A percentile compares a stretch with the other conserved stretches of the same genome.
Conservation (phyloP, 805 yeast genomes). For the Yarrowia osloensis region DNA sequence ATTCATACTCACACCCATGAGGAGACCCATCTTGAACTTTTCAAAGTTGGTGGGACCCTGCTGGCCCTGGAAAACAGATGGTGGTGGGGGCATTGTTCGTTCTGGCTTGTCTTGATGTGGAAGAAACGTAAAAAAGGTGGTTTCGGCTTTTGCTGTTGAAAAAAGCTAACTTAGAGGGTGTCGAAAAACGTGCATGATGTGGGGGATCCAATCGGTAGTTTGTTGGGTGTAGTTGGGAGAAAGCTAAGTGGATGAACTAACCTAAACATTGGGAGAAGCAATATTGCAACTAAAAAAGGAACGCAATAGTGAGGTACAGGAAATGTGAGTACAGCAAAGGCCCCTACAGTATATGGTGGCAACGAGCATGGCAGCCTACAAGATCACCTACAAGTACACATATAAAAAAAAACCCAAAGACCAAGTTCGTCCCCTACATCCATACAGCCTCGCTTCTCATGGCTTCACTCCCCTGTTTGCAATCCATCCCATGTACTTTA, state of each 20-base stretch:
- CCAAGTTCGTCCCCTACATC: too few relatives aligned
- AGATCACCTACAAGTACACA: too few relatives aligned
- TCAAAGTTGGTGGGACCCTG: slow-evolving; percentile 79
- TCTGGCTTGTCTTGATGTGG: background rate
- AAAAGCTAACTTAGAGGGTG: slow-evolving; percentile 11
- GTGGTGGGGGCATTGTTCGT: slow-evolving; percentile 42
- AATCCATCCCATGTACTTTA: background rate
- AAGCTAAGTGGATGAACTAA: background rate
- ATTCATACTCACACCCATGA: slow-evolving; percentile 74
- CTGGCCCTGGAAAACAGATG: slow-evolving; percentile 37
- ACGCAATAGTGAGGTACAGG: too few relatives aligned
- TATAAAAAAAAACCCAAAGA: too few relatives aligned
- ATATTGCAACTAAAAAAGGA: too few relatives aligned
- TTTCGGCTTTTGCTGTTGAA: slow-evolving; percentile 19
- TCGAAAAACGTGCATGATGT: slow-evolving; percentile 1
- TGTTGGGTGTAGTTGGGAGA: background rate
- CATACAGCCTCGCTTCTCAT: too few relatives aligned
- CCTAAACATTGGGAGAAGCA: background rate
- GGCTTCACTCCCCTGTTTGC: too few relatives aligned
- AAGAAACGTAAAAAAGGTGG: slow-evolving; percentile 22
- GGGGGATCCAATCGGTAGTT: background rate
- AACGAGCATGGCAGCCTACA: too few relatives aligned
- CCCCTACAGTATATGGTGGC: too few relatives aligned
- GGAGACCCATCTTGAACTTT: slow-evolving; percentile 96
- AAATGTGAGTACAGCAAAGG: too few relatives aligned